These are phyloP conservation scores for Globisporangium iwayamae DNA, from an alignment of 352 stramenopile genomes.

Conservation along the genomic window DNA sequence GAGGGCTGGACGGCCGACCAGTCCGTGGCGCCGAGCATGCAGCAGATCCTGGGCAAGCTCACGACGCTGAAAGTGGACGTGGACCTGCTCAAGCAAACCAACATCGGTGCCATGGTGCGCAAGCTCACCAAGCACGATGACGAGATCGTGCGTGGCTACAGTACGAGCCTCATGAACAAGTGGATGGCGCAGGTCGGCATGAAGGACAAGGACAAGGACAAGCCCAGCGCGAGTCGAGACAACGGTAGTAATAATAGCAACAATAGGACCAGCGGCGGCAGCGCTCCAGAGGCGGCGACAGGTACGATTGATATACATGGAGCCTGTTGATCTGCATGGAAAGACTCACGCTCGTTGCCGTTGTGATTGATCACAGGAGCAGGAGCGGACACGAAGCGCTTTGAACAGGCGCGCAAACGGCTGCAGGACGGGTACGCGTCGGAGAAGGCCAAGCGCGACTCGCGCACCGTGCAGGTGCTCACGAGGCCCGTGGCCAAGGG, in stretches of 20 bases:
- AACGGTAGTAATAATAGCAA: conserved; percentile 10
- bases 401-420: conserved; percentile 68
- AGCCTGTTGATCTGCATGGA: background rate
- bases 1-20: conserved; percentile 63
- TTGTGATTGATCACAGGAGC: background rate
- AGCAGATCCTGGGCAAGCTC: conserved; percentile 64
- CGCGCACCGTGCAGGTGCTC: conserved; percentile 73
- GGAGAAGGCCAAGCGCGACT: conserved; percentile 67
- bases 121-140: conserved; percentile 87
- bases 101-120: conserved; percentile 77
- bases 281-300: background rate
- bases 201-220: conserved; percentile 3
- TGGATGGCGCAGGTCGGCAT: conserved; percentile 79
- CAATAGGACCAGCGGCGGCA: conserved; percentile 1
- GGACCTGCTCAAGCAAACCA: conserved; percentile 68
- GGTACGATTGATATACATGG: background rate
- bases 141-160: conserved; percentile 77
- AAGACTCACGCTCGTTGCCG: background rate
- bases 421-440: conserved; percentile 75
- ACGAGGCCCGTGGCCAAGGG: conserved; percentile 50
- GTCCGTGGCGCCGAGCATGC: conserved; percentile 57
- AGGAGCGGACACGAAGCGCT: conserved; percentile 36
- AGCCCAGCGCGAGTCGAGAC: background rate
- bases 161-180: conserved; percentile 74
- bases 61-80: conserved; percentile 77